These are phyloP conservation scores for Colletotrichum magnum DNA, from an alignment of 2,329 filamentous ascomycete species.

Conservation along the genomic window DNA sequence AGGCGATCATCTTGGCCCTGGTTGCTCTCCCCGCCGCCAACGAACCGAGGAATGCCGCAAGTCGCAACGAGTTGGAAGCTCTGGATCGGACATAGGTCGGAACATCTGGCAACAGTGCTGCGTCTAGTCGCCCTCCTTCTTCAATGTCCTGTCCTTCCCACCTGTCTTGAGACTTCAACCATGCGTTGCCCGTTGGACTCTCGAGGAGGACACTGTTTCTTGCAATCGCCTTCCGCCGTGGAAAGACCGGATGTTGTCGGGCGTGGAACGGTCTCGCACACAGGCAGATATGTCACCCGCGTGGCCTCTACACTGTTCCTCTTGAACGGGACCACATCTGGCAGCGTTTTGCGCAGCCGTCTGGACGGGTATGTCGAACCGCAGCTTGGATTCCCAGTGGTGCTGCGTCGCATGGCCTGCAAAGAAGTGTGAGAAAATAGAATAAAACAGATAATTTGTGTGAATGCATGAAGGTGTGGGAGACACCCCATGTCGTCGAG, in stretches of 20 bases:
- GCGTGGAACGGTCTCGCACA: no score
- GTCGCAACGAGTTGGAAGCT: conserved; percentile 10
- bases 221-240: neutral
- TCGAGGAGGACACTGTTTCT: neutral
- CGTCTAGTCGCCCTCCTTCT: neutral
- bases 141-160: neutral
- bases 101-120: neutral
- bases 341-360: conserved; percentile 1
- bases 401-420: conserved; percentile 1
- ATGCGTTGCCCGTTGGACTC: neutral
- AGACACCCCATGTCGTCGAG: conserved; percentile 42
- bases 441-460: conserved; percentile 26
- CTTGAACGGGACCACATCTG: neutral
- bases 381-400: conserved; percentile 6
- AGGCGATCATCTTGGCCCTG: conserved; percentile 32
- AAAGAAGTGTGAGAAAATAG: conserved; percentile 22
- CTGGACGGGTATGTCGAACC: conserved; percentile 9
- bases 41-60: conserved; percentile 30
- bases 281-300: neutral
- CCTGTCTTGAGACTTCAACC: neutral
- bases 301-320: neutral
- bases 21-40: conserved; percentile 10
- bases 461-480: conserved; percentile 43
- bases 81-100: conserved; percentile 19
- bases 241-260: neutral